Evolutionary conservation across 495 filamentous ascomycete species (phyloP), one percentile per base, ranked within the genome.

Genomic region (Diplogelasinospora grovesii): DNA sequence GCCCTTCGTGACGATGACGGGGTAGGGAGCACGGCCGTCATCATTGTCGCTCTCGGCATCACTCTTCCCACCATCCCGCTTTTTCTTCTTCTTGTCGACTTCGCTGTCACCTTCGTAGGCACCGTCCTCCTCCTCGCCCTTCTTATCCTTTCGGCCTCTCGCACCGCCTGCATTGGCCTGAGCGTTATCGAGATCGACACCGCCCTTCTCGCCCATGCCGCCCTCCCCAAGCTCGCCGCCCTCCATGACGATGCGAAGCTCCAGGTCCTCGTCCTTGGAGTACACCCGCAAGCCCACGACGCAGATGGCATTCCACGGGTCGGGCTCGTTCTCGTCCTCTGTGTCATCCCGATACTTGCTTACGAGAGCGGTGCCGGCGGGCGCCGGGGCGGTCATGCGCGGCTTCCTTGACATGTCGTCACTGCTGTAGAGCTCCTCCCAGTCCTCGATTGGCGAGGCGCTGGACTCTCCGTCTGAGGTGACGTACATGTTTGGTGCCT

Each of bases 331-430:
- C 35, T 69, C 66, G 39, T 73, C 69, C 3, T 68, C 69, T 7
- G 49, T 58, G 11, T 64, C 61, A 36, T 64, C 61, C 13, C 49
- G 48, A 34, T 64, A 61, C 46, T 67, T 66, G 36, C 54, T 65
- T 25, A 56, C 64, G 2, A 50, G 45, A 3, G 49, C 42, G 3
- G 52, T 50, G n/a, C 56, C 56, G 14, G 53, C 34, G 0, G 54
- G 43, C 0, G 59, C 50, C 1, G 64, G 39, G 0, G 62, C 46
- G 1, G 59, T 52, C 48, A 58, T 54, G 25, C 68, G 60, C 9
- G 69, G 66, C 53, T 71, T 73, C 29, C 62, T 61, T 2, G 67
- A 56, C 61, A 71, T 68, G 49, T 73, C 69, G 48, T 73, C 69
- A 37, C 60, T 65, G 33, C 61, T 66, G 48, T 73, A 73, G 19